Base-by-base conservation (phyloP, 805 yeast genomes). In the Yarrowia sp. region DNA sequence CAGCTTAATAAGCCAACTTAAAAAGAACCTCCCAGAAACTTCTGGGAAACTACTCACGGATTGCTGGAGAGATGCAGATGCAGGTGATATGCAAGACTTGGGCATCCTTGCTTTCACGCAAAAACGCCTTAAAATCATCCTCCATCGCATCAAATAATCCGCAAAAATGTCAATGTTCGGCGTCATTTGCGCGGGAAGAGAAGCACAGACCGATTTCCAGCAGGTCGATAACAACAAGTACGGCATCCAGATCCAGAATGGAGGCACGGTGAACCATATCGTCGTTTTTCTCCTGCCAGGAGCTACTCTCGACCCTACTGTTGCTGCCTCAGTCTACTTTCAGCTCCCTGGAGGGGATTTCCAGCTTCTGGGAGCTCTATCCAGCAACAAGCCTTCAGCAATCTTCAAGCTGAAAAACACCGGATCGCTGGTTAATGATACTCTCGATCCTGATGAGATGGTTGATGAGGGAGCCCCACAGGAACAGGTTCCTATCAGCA, bases 221-320 rank as follows among this genome's bases (percentile, higher is more conserved):
- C 96, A 89, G 70, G 85, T 91, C 6, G 93, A 87, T 42, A 78
- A 81, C 8, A 80, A 83, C 66, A 88, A 89, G 70, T 90, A 84
- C 71, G 87, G 88, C 3, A 80, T 89, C 55, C 80, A 77, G 39
- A 83, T 89, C 32, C 81, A 82, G 62, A 84, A 86, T 69, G 89
- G 91, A 0, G 78, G 87, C 8, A 82, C 81, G 51, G 81, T 88
- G 47, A 88, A 92, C 50, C 96, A 91, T 73, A 80, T 95, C 43
- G 89, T 96, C 0, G 79, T 95, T 4, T 95, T 95, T 74, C 77
- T 92, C 57, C 80, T 95, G 1, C 99, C 99, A 0, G 90, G 90
- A 68, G 76, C 72, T 11, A 68, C 63, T 8, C 66, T 79, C 1
- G 97, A 92, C 65, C 83, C 84, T 1, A 83, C 83, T 53, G 88